Evolutionary conservation across 306 rosid genomes (phyloP), one percentile per base, ranked within the genome.

Genomic region (Rosa chinensis): DNA sequence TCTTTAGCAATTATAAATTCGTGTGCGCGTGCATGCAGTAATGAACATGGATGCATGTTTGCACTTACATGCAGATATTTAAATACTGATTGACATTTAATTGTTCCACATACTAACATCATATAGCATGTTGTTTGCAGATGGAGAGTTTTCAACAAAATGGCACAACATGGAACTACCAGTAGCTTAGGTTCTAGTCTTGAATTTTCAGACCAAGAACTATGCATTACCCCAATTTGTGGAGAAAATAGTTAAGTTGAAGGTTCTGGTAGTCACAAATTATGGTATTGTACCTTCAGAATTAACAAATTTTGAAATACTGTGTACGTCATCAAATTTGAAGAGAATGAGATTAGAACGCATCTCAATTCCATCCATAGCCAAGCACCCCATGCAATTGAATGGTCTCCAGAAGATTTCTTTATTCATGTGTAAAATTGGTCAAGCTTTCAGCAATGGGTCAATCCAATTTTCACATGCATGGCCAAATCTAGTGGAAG

Each of bases 371-470:
- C 89, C 90, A 55, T 80, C 79, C 52, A 78, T 91, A 16, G 18
- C 43, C 52, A 61, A 84, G 71, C 56, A 71, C 1, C 35, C 52
- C 21, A 8, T 71, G 12, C 79, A 23, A 45, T 49, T 89, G 73
- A 78, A 66, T 80, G 87, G 80, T 73, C 81, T 92, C 18, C 75
- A 76, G 44, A 91, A 93, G 52, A 56, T 86, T 23, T 90, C 98
- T n/a, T 58, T 93, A 17, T 90, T 79, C 18, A 91, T 86, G 92
- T 90, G 98, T 85, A 87, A 82, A n/a, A 73, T 87, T 20, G 81
- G 82, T 63, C 73, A 81, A 53, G 86, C 90, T 72, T 87, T 86
- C 42, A 20, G 58, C 23, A 77, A 77, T 17, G 21, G 25, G 56
- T 68, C 82, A 11, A 55, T 75, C 63, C 63, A 70, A 55, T 37